Base-by-base conservation (phyloP, 148 eudicot species). In the Hydrangea macrophylla region DNA sequence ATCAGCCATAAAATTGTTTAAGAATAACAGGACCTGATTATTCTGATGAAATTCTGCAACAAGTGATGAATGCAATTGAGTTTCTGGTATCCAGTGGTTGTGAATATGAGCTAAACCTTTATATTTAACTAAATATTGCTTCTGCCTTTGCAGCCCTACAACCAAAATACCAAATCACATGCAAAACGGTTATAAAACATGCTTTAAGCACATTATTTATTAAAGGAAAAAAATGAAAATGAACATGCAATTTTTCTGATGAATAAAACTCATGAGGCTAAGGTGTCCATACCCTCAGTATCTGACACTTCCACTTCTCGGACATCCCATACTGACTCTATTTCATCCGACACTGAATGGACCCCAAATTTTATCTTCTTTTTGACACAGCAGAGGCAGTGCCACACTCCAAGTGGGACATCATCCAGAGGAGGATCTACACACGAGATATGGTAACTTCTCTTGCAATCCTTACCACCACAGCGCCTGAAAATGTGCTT, bases 101-200 rank as follows among this genome's bases (percentile, higher is more conserved):
- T 89, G 88, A 65, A 82, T 44, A 81, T 89, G 96, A 58, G 97
- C 87, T 83, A 92, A 88, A 70, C 96, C 97, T 65, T 79, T 88
- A 72, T 85, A 92, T 79, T 89, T 92, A 67, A 84, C 89, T 54
- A 89, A 77, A 72, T 78, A 92, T 55, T 89, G 85, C 78, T 72
- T 87, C 73, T 88, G 88, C 70, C 58, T 75, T 58, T 42, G 76
- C 26, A 55, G 68, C 36, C 82, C 97, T 92, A 70, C 12, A 65
- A 64, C 45, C 69, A 73, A 69, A 70, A 61, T 12, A 75, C 26
- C 27, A 65, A 68, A 61, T 28, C 36, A 22, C 64, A 70, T 82
- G 78, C 53, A 32, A 75, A 36, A 69, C 39, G 39, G 8, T 35
- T 35, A 3, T 35, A 4, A 35, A 35, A 35, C 39, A 35, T 3